Evolutionary conservation across 2,329 filamentous ascomycete species (phyloP).

Genomic region (Sclerotinia nivalis): DNA sequence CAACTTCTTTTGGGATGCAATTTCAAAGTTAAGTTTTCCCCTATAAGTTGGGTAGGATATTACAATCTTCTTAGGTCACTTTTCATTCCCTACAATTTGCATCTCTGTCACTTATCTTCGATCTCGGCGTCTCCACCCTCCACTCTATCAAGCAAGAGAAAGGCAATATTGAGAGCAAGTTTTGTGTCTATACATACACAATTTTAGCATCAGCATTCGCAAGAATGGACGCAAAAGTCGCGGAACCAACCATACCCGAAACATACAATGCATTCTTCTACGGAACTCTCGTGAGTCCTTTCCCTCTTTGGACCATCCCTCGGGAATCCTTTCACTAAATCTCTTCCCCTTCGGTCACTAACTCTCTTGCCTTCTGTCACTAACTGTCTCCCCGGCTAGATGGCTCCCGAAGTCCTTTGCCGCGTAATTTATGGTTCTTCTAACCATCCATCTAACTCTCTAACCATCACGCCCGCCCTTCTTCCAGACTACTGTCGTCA

Average conservation of each 20-base stretch:
- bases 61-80: neutral
- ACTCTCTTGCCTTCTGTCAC: neutral
- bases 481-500: constrained; percentile 71
- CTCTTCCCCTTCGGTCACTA: constrained; percentile 6
- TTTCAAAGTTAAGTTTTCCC: neutral
- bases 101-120: constrained; percentile 2
- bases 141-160: neutral
- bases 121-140: neutral
- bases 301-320: neutral
- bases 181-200: neutral
- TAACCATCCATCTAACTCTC: constrained; percentile 46
- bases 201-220: neutral
- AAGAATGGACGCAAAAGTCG: constrained; percentile 21
- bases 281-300: constrained; percentile 23
- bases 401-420: constrained; percentile 85
- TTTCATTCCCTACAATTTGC: neutral
- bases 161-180: neutral
- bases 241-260: constrained; percentile 20
- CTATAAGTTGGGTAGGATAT: neutral
- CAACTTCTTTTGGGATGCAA: neutral
- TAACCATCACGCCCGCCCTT: constrained; percentile 73
- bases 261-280: constrained; percentile 35
- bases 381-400: constrained; percentile 45
- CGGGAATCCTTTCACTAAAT: too few relatives aligned
- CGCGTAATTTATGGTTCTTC: constrained; percentile 67